Conservation (phyloP, 129 eudicot species). For the Erigeron canadensis region DNA sequence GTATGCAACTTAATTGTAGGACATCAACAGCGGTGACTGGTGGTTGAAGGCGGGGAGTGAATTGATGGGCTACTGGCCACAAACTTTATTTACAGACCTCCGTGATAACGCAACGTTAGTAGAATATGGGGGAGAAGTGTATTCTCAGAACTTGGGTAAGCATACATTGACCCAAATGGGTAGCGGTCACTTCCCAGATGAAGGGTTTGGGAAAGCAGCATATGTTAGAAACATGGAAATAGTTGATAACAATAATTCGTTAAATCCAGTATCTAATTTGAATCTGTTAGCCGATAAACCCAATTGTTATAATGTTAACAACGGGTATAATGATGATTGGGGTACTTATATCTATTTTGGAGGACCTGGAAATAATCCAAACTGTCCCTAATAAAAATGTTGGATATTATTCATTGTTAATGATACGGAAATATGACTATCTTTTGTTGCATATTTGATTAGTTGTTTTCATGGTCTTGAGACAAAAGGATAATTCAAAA, state of each 20-base stretch:
- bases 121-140: slow-evolving; percentile 81
- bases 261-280: slow-evolving; percentile 44
- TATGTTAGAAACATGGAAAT: slow-evolving; percentile 63
- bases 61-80: slow-evolving; percentile 84
- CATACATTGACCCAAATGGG: slow-evolving; percentile 85
- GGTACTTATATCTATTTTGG: slow-evolving; percentile 78
- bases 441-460: no score
- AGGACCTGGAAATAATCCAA: slow-evolving; percentile 74
- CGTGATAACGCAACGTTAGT: slow-evolving; percentile 53
- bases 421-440: no score
- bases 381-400: slow-evolving; percentile 42
- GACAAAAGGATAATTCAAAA: no score
- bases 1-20: slow-evolving; percentile 32
- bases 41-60: slow-evolving; percentile 77
- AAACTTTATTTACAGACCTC: slow-evolving; percentile 58
- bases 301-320: slow-evolving; percentile 65
- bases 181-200: slow-evolving; percentile 75
- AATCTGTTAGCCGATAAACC: slow-evolving; percentile 61
- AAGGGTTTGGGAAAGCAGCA: slow-evolving; percentile 72
- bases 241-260: slow-evolving; percentile 61
- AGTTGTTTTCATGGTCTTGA: no score
- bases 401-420: no score
- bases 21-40: slow-evolving; percentile 80
- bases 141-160: slow-evolving; percentile 24
- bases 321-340: slow-evolving; percentile 55